Evolutionary conservation across 352 stramenopile species (phyloP), one percentile per base, ranked within the genome.

Genomic region (Phytophthora melonis): DNA sequence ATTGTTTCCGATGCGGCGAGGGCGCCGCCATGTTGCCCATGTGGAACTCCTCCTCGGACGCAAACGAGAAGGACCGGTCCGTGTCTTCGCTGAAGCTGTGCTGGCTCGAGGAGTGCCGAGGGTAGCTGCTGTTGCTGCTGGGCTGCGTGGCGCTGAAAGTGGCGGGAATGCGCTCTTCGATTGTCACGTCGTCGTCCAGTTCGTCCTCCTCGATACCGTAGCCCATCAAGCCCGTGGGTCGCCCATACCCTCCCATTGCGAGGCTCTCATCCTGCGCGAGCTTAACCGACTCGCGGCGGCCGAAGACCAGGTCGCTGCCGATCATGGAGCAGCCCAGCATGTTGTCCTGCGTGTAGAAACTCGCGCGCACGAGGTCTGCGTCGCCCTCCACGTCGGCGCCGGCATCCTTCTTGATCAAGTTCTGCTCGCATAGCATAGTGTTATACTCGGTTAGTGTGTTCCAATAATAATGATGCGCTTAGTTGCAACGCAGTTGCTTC

Each of bases 1-100:
- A 81, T 5, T 58, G 68, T 58, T 66, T 80, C 25, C 72, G 71
- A 57, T 72, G 61, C 19, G 75, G 60, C 16, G 65, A 80, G 2
- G 65, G 68, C n/a, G 57, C 30, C 19, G 79, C 74, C 45, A 80
- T 80, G 30, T 66, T 68, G 13, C 84, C 68, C 5, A 78, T 79
- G 43, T 69, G 77, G 5, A 83, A 43, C 27, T 88, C 84, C 19
- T 84, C 79, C 49, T 93, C 86, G 9, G 83, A 91, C 36, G 77
- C 75, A 27, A 92, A 81, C 23, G 87, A 92, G 27, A 87, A 77
- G 43, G 87, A 93, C 50, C 84, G 72, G 32, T 93, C 87, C n/a
- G 84, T 92, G 58, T 83, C 81, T 72, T 91, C 84, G 63, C 83
- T 91, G 39, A 83, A 47, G 27, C 80, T 91, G 43, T 69, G 75